Percentiles rank a stretch among this genome's conserved stretches.
These are phyloP conservation scores for Tranzscheliella williamsii DNA, from an alignment of 1,284 basidiomycete species.

Conservation along the genomic window DNA sequence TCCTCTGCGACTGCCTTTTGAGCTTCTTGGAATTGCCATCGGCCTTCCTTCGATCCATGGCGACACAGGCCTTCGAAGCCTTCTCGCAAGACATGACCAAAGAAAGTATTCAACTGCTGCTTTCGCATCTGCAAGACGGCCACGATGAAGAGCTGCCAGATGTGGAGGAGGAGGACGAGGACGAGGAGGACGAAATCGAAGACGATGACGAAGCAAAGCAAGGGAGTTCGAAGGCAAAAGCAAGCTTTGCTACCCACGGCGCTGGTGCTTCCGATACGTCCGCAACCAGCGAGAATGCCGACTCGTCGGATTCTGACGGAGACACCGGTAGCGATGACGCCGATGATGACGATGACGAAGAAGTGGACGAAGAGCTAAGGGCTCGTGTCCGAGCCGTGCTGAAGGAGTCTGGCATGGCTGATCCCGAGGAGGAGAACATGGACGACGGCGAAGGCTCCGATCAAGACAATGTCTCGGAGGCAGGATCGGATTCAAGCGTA, in stretches of 20 bases:
- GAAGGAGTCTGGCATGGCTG: constrained; percentile 71
- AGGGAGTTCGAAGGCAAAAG: constrained; percentile 1
- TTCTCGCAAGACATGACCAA: constrained; percentile 73
- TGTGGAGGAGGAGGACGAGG: constrained; percentile 12
- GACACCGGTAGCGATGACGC: constrained; percentile 63
- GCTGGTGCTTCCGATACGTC: constrained; percentile 22
- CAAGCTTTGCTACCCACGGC: constrained; percentile 62
- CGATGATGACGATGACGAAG: constrained; percentile 64
- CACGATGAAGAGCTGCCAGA: constrained; percentile 13
- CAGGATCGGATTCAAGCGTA: constrained; percentile 29
- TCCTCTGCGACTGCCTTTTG: constrained; percentile 84
- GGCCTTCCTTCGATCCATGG: constrained; percentile 77
- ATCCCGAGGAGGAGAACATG: constrained; percentile 60
- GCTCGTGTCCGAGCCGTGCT: constrained; percentile 77
- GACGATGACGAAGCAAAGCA: constrained; percentile 2
- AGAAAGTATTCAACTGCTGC: constrained; percentile 79
- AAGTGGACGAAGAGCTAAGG: constrained; percentile 69
- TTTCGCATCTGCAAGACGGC: constrained; percentile 60
- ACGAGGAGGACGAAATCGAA: constrained; percentile 25
- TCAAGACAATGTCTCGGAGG: constrained; percentile 9
- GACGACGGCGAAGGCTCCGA: constrained; percentile 29
- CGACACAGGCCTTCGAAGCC: constrained; percentile 79
- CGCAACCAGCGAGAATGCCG: constrained; percentile 30
- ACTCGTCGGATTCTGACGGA: constrained; percentile 66
- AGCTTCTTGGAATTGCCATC: constrained; percentile 84